phyloP scores from a whole-genome alignment of 371 early-diverging fungal species.

The Lichtheimia corymbifera region DNA sequence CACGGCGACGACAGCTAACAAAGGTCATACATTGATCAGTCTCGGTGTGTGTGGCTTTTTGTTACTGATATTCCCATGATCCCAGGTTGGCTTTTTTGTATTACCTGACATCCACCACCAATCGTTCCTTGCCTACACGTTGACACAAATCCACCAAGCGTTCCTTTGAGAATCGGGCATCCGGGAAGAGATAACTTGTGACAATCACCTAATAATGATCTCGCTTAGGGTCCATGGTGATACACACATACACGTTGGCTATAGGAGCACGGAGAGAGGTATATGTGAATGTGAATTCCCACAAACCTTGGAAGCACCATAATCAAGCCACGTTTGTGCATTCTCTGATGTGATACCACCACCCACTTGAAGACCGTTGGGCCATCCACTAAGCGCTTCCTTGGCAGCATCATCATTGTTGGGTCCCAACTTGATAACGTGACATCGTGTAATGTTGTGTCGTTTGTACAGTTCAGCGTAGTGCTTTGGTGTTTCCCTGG shows the following conservation, averaged over 20 bases:
- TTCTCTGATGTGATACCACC: constrained; percentile 93
- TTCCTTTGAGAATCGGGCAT: constrained; percentile 67
- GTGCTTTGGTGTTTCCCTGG: constrained; percentile 73
- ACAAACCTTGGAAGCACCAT: constrained; percentile 80
- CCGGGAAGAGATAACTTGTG: constrained; percentile 91
- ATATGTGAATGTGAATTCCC: too few relatives aligned
- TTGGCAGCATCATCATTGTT: constrained; percentile 87
- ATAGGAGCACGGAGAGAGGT: too few relatives aligned
- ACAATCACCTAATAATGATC: constrained; percentile 77
- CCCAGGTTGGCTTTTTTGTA: not conserved
- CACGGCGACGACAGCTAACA: constrained; percentile 74
- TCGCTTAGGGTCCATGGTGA: not conserved
- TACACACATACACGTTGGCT: too few relatives aligned
- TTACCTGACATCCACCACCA: constrained; percentile 91
- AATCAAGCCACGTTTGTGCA: constrained; percentile 83
- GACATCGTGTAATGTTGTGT: constrained; percentile 79
- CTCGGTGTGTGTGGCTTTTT: not conserved
- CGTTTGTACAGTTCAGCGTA: constrained; percentile 82
- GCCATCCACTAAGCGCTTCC: constrained; percentile 86
- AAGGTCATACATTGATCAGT: not conserved
- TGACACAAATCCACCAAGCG: constrained; percentile 65
- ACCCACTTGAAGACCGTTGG: constrained; percentile 86
- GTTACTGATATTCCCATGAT: too few relatives aligned
- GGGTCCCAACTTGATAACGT: constrained; percentile 93
- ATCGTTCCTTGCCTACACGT: constrained; percentile 72